These are phyloP conservation scores for Stagonosporopsis tanaceti DNA, from an alignment of 2,329 filamentous ascomycete species.

Conservation along the genomic window DNA sequence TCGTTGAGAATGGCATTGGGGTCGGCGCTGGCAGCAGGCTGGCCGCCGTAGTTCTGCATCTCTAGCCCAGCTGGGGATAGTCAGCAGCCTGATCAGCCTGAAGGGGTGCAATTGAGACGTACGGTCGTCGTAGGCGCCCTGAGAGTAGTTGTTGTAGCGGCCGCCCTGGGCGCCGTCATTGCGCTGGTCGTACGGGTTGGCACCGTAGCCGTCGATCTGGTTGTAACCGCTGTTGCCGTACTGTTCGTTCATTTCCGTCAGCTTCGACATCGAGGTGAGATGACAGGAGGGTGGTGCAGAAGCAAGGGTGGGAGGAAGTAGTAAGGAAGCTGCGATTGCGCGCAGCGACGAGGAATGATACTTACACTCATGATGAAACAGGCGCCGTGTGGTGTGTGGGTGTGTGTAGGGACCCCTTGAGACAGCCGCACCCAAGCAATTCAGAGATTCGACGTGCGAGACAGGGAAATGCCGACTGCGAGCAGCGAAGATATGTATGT, in stretches of 20 bases:
- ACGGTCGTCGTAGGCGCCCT: conserved; percentile 48
- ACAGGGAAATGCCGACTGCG: conserved; percentile 16
- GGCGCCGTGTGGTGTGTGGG: conserved; percentile 42
- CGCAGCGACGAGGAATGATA: conserved; percentile 26
- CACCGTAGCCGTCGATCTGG: conserved; percentile 52
- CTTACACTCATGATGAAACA: conserved; percentile 53
- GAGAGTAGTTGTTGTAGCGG: conserved; percentile 64
- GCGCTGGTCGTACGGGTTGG: conserved; percentile 55
- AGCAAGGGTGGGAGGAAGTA: conserved; percentile 15
- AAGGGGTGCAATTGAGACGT: conserved; percentile 39
- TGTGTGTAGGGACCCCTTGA: conserved; percentile 44
- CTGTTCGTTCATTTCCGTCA: conserved; percentile 44
- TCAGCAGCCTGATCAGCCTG: conserved; percentile 28
- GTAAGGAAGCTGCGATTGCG: conserved; percentile 14
- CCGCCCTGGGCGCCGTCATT: conserved; percentile 52
- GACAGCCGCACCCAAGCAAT: conserved; percentile 33
- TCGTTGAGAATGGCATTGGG: conserved; percentile 84
- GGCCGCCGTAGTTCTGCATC: conserved; percentile 67
- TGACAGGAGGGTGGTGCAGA: conserved; percentile 13
- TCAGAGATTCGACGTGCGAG: conserved; percentile 10
- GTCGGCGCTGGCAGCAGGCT: conserved; percentile 51
- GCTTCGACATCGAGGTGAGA: conserved; percentile 15
- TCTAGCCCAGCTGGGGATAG: conserved; percentile 61
- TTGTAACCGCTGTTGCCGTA: conserved; percentile 53
- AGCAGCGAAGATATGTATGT: conserved; percentile 3